phyloP scores from a whole-genome alignment of 768 basidiomycete genomes.

The Termitomyces sp. region DNA sequence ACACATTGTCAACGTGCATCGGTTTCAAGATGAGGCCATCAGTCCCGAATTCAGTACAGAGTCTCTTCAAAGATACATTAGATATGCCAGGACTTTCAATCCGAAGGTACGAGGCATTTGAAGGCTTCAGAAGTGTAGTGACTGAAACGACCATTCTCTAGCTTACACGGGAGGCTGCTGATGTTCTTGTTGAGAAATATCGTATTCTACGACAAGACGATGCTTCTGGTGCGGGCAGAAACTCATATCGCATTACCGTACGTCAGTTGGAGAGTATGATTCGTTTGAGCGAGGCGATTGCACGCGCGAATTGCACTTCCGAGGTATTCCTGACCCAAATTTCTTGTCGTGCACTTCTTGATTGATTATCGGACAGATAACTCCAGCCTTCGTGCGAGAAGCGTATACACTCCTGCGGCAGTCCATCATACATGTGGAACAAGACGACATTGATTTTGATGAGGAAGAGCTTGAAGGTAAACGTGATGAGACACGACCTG shows the following conservation, averaged over 20 bases:
- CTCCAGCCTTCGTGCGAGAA: conserved; percentile 90
- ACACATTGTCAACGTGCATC: conserved; percentile 97
- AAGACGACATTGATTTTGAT: conserved; percentile 97
- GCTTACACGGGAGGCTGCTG: conserved; percentile 90
- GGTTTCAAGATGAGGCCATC: conserved; percentile 92
- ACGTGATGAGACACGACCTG: conserved; percentile 32
- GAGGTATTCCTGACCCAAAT: conserved; percentile 48
- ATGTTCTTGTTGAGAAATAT: conserved; percentile 94
- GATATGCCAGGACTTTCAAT: conserved; percentile 95
- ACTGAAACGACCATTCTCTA: conserved; percentile 24
- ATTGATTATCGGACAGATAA: conserved; percentile 57
- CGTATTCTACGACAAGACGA: conserved; percentile 90
- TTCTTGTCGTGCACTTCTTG: neutral
- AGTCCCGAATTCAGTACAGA: conserved; percentile 97
- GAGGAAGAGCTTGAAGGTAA: conserved; percentile 74
- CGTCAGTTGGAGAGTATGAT: conserved; percentile 99
- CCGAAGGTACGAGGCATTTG: conserved; percentile 64
- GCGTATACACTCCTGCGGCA: conserved; percentile 91
- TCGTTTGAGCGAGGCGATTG: conserved; percentile 94
- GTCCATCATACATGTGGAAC: conserved; percentile 99
- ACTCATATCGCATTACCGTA: conserved; percentile 96
- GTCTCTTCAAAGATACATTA: conserved; percentile 92
- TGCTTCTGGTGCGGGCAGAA: conserved; percentile 77
- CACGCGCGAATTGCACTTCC: conserved; percentile 92
- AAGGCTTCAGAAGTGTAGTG: neutral